Base-by-base conservation (phyloP, 306 rosid species). In the Adenanthera pavonina region DNA sequence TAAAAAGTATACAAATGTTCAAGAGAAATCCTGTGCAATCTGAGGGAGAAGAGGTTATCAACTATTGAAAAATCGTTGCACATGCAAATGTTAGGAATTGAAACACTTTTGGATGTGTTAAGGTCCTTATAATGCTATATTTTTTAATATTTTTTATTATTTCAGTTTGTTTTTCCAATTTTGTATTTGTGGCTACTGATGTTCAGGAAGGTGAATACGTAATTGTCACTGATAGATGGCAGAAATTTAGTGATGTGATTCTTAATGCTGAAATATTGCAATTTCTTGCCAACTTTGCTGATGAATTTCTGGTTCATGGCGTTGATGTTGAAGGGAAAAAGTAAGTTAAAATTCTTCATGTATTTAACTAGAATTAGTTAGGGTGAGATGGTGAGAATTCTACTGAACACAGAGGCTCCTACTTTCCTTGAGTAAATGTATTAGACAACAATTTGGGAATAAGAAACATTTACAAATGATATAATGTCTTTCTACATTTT, bases 271-370 rank as follows among this genome's bases (percentile, higher is more conserved):
- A 86, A 83, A 83, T 93, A 46, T 83, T 89, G 89, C 85, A 85
- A 54, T 92, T 92, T 86, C 97, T 93, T 81, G 97, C 94, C 82
- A 80, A 81, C 72, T 93, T 87, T 81, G 99, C 99, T 2, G 97
- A 93, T 51, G 99, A 95, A 77, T 95, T 95, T 89, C 88, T 95
- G 61, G 98, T 93, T 76, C 99, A 95, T 51, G 98, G 99, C 43
- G 98, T 95, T 57, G 99, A 95, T 80, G 98, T 95, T 82, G 99
- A 95, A 88, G 99, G 98, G 84, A 95, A 95, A 86, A 95, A 88
- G 98, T 93, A 87, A 74, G 95, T 81, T 62, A 51, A 20, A 33
- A 36, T 19, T 80, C 33, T 79, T 53, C 2, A 15, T 20, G 15
- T 76, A 49, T 43, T 46, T 40, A 49, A 57, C 33, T 71, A 73